Base-by-base conservation (phyloP, 176 grass and related monocot species). In the Saccharum officinarum region DNA sequence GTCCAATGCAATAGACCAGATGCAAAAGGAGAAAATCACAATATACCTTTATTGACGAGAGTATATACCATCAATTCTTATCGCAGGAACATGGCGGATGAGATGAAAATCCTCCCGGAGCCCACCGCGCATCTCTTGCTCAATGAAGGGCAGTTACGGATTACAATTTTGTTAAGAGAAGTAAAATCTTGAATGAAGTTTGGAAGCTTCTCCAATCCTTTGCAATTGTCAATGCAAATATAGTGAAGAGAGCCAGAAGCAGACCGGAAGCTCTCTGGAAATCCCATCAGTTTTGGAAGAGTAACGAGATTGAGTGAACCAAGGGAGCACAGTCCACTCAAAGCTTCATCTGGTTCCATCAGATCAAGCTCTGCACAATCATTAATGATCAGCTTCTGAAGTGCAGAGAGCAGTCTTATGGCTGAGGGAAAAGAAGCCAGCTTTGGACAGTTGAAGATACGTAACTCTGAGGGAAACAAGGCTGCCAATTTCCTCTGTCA, bases 71-170 rank as follows among this genome's bases (percentile, higher is more conserved):
- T 54, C 50, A 54, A 54, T 54, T 6, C 15, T 6, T 54, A 54
- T 54, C 14, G 4, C 50, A n/a, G 57, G 72, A 47, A 90, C 66
- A 85, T 88, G 44, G 74, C 15, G 40, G 12, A 52, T 26, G 28
- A 85, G 73, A 73, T 50, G 67, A 38, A n/a, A 79, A 71, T 73
- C 15, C 33, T 77, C 57, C 3, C 76, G 4, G 39, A 23, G 65
- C 30, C 39, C 46, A 26, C 45, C 1, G 4, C 39, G 20, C 80
- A 82, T 82, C 80, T 73, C 5, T 0, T 42, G 52, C 68, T 62
- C 25, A 82, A 20, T 23, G 4, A 10, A 4, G 80, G 80, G 10
- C 80, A 73, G 37, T 40, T n/a, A 28, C 9, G 15, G 18, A 82
- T 30, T 15, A 20, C 14, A 20, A 82, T 55, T 26, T 26, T 40